These are phyloP conservation scores for Fusarium sarcochroum DNA, from an alignment of 2,329 filamentous ascomycete genomes.

Conservation along the genomic window DNA sequence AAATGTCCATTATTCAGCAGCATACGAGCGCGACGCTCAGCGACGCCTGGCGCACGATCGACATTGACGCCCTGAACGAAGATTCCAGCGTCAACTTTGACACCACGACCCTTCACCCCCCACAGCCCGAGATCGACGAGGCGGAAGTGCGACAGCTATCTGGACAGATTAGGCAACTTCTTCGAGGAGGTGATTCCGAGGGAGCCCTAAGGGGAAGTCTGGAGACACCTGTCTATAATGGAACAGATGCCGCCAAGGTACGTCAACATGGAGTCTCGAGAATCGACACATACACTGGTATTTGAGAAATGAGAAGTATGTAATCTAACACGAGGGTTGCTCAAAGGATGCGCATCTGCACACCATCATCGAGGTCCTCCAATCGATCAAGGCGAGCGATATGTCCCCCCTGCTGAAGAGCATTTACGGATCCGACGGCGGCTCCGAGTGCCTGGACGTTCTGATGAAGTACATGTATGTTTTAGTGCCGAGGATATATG, in stretches of 20 bases:
- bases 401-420: conserved; percentile 90
- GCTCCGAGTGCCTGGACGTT: conserved; percentile 88
- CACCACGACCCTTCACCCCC: conserved; percentile 83
- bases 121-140: conserved; percentile 80
- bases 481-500: background rate
- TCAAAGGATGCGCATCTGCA: conserved; percentile 85
- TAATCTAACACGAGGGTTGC: conserved; percentile 6
- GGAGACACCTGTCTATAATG: conserved; percentile 85
- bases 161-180: conserved; percentile 86
- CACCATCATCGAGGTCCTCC: conserved; percentile 91
- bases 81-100: conserved; percentile 95
- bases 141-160: conserved; percentile 83
- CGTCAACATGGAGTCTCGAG: background rate
- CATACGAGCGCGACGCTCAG: conserved; percentile 71
- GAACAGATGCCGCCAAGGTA: conserved; percentile 71
- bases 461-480: conserved; percentile 97
- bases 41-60: conserved; percentile 87
- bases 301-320: background rate
- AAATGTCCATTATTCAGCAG: conserved; percentile 78
- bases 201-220: conserved; percentile 87
- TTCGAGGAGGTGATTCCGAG: conserved; percentile 88
- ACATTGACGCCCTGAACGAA: conserved; percentile 91
- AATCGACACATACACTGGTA: background rate
- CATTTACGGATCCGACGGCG: conserved; percentile 83
- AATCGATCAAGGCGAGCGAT: conserved; percentile 95